These are phyloP conservation scores for Lepidopterella palustris DNA, from an alignment of 495 filamentous ascomycete species.

Conservation along the genomic window DNA sequence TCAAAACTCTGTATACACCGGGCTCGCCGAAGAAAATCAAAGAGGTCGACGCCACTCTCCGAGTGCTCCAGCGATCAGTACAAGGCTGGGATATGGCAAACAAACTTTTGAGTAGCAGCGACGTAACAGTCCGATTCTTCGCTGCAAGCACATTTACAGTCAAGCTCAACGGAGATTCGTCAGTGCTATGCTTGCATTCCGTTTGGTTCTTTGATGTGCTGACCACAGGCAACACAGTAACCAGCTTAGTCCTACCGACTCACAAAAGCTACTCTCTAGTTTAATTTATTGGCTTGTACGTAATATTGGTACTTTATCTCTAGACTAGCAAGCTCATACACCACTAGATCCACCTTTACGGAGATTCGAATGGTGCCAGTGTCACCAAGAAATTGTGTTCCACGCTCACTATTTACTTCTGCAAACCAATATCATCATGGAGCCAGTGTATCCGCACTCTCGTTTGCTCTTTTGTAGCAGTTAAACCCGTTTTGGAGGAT, in stretches of 20 bases:
- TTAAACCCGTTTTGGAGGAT: constrained; percentile 41
- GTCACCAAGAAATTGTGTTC: constrained; percentile 80
- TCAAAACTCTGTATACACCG: constrained; percentile 39
- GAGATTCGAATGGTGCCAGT: constrained; percentile 45
- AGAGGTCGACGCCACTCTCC: constrained; percentile 68
- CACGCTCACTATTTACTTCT: constrained; percentile 71
- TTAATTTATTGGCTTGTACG: constrained; percentile 56
- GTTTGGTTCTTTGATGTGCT: constrained; percentile 10
- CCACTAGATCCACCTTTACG: background rate
- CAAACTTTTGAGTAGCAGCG: constrained; percentile 55
- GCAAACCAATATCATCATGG: constrained; percentile 66
- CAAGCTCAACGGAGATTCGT: constrained; percentile 84
- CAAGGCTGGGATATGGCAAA: constrained; percentile 83
- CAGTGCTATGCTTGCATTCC: constrained; percentile 15
- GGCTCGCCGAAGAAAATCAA: constrained; percentile 53
- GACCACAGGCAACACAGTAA: constrained; percentile 40
- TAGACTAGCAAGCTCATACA: constrained; percentile 3
- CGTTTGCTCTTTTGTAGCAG: constrained; percentile 53
- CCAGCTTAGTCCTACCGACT: constrained; percentile 55
- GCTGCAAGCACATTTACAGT: constrained; percentile 90
- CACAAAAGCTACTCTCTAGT: constrained; percentile 57
- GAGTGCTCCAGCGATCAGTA: constrained; percentile 65
- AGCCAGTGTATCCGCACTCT: constrained; percentile 62
- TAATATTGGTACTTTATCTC: background rate
- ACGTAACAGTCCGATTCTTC: constrained; percentile 77